phyloP scores from a whole-genome alignment of 306 rosid genomes.

The Dryas drummondii region DNA sequence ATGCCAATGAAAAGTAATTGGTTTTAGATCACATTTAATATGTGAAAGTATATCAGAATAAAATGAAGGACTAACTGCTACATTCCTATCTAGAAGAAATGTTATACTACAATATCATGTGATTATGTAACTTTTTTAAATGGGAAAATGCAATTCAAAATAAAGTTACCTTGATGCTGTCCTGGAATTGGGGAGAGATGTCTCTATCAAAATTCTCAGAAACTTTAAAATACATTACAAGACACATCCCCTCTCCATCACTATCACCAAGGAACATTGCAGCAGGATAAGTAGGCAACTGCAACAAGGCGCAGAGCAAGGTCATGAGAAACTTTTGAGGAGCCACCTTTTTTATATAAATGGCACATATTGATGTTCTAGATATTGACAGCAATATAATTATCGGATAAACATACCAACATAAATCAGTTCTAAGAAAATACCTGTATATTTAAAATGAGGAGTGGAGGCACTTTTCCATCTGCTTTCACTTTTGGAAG shows the following conservation, averaged over 20 bases:
- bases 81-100: neutral
- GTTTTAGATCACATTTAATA: neutral
- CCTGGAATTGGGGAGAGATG: constrained; percentile 72
- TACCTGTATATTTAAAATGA: constrained; percentile 92
- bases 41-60: neutral
- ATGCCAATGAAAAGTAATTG: neutral
- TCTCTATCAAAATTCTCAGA: constrained; percentile 63
- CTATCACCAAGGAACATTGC: constrained; percentile 84
- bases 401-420: neutral
- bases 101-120: too few species aligned
- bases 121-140: too few species aligned
- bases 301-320: constrained; percentile 26
- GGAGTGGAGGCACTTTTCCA: constrained; percentile 68
- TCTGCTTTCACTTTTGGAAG: constrained; percentile 65
- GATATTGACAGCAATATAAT: neutral
- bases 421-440: neutral
- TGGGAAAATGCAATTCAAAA: neutral
- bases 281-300: constrained; percentile 96
- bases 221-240: constrained; percentile 73
- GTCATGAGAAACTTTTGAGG: constrained; percentile 26
- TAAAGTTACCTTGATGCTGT: constrained; percentile 64
- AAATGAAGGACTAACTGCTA: neutral
- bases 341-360: neutral
- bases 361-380: neutral
- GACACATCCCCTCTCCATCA: constrained; percentile 94